phyloP scores from a whole-genome alignment of 495 filamentous ascomycete species.

The Aspergillus hancockii region DNA sequence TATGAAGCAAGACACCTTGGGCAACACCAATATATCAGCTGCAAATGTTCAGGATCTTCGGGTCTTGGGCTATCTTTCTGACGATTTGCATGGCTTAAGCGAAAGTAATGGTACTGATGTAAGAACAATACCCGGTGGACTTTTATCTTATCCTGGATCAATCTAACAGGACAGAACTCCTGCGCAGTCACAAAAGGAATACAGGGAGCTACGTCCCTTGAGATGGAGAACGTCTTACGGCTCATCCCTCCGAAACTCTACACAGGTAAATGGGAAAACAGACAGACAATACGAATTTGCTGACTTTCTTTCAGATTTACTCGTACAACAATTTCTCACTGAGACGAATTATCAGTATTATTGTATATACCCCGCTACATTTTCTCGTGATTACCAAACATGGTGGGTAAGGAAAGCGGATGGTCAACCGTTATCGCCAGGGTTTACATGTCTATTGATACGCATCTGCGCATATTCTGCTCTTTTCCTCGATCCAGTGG shows the following conservation, averaged over 20 bases:
- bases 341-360: conserved; percentile 53
- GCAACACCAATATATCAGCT: neutral
- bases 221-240: conserved; percentile 28
- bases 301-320: conserved; percentile 38
- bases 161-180: conserved; percentile 2
- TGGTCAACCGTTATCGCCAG: conserved; percentile 34
- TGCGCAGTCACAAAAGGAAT: neutral
- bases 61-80: conserved; percentile 29
- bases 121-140: neutral
- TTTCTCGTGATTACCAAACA: conserved; percentile 46
- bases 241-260: conserved; percentile 33
- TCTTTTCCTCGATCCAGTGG: conserved; percentile 41
- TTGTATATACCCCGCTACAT: conserved; percentile 48
- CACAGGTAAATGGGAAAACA: conserved; percentile 24
- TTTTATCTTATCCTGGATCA: neutral
- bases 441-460: conserved; percentile 53
- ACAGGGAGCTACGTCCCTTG: conserved; percentile 11
- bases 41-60: conserved; percentile 22
- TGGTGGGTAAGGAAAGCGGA: conserved; percentile 46
- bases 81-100: conserved; percentile 13
- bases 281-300: neutral
- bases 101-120: conserved; percentile 16
- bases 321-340: conserved; percentile 50
- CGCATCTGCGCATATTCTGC: conserved; percentile 53
- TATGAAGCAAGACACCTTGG: neutral